Base-by-base conservation (phyloP, 2,329 filamentous ascomycete species). In the Stemphylium lycopersici region DNA sequence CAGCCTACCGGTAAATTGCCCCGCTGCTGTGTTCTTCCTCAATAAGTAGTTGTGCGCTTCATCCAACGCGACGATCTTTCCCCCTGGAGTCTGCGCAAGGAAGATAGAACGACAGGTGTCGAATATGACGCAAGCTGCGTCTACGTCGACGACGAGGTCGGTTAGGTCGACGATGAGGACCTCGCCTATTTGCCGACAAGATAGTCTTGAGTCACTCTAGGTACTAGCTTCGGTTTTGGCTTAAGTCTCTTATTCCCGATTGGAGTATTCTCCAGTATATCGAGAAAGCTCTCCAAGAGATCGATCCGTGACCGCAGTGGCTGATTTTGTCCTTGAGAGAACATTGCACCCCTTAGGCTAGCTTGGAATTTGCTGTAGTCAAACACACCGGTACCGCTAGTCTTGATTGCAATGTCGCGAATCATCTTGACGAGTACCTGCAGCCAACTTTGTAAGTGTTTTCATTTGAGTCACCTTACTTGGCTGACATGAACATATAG, bases 31-130 rank as follows among this genome's bases (percentile, higher is more conserved):
- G 29, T 8, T 43, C 0, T 83, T 83, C 41, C 85, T 84, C 0
- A 80, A 81, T 80, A 90, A 84, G 69, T 86, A 90, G 72, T 91
- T 91, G 70, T 93, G 90, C 0, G 90, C 90, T 68, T 93, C 89
- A 57, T 93, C 89, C 0, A 92, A 77, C 0, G 87, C 88, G 18
- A 92, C 73, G 16, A 91, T 78, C 2, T 84, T 80, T 0, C 55
- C 54, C 7, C 48, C 48, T 0, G 86, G 66, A 0, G 70, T 66
- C 0, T 67, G 62, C 11, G 44, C 31, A 0, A 90, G 70, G 66
- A 91, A 90, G 0, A 91, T 72, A 1, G 80, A 81, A 1, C 93
- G 78, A 32, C 85, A 88, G 20, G 91, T 88, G 49, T 89, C 86
- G 71, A 93, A 93, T 0, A 93, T 75, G 0, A 83, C 79, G 64